Percentiles rank a stretch among this genome's conserved stretches.
These are phyloP conservation scores for Massariosphaeria phaeospora DNA, from an alignment of 495 filamentous ascomycete genomes.

Conservation along the genomic window DNA sequence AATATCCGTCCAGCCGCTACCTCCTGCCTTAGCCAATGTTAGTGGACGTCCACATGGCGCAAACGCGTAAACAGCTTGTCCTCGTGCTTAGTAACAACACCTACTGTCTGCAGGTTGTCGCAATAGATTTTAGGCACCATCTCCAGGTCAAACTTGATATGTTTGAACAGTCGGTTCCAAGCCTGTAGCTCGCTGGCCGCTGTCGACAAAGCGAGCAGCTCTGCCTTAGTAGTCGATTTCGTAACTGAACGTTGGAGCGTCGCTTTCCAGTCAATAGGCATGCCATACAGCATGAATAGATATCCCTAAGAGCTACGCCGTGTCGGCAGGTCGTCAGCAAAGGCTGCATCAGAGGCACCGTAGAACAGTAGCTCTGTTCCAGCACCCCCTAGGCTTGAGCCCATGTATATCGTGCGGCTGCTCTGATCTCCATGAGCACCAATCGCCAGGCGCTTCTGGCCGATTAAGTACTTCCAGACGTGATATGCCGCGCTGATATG, in stretches of 20 bases:
- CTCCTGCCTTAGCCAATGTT: too few relatives aligned
- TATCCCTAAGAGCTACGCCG: slow-evolving; percentile 28
- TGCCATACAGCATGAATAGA: slow-evolving; percentile 30
- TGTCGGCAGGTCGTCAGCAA: slow-evolving; percentile 8
- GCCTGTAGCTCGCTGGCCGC: background rate
- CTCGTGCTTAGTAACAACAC: too few relatives aligned
- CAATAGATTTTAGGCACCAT: background rate
- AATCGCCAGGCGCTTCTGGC: too few relatives aligned
- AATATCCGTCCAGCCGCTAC: too few relatives aligned
- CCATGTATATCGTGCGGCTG: background rate
- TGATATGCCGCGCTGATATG: too few relatives aligned
- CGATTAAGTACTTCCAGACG: too few relatives aligned
- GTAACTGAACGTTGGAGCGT: slow-evolving; percentile 29
- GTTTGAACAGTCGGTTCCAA: background rate
- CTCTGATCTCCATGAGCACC: background rate
- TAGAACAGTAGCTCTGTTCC: background rate
- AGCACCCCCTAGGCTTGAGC: too few relatives aligned
- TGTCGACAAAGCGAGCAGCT: background rate
- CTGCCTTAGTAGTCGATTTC: slow-evolving; percentile 9
- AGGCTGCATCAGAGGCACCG: slow-evolving; percentile 18
- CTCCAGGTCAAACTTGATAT: background rate
- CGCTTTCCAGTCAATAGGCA: slow-evolving; percentile 30
- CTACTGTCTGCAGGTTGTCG: slow-evolving; percentile 1
- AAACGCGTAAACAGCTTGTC: too few relatives aligned
- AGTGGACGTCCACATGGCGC: too few relatives aligned